phyloP scores from a whole-genome alignment of 345 rosid species.

The Citrus medica region DNA sequence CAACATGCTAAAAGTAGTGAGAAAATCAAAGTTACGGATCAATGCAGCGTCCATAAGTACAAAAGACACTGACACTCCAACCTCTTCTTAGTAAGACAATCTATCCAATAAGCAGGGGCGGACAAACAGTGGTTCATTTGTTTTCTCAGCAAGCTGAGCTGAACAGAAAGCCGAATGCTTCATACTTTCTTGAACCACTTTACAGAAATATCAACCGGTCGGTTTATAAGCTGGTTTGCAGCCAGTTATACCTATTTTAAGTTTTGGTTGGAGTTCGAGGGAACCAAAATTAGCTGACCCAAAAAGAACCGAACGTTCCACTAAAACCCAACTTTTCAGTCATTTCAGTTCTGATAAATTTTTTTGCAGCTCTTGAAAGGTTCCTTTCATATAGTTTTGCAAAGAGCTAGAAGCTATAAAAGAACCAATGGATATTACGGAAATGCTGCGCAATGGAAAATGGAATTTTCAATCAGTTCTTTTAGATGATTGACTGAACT shows the following conservation, averaged over 20 bases:
- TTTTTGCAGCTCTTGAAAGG: not conserved
- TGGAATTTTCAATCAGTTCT: not conserved
- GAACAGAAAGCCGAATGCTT: not conserved
- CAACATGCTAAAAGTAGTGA: not conserved
- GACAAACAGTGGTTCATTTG: not conserved
- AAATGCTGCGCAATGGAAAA: not conserved
- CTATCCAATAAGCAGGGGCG: not conserved
- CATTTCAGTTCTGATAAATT: not conserved
- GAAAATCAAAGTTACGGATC: not conserved
- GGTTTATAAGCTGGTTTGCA: not conserved
- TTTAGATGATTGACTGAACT: not conserved
- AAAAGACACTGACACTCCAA: not conserved
- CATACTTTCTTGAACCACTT: not conserved
- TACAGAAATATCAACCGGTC: not conserved
- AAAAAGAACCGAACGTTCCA: not conserved
- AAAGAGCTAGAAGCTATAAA: not conserved
- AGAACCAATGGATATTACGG: not conserved
- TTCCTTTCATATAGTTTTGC: not conserved
- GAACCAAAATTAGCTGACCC: not conserved
- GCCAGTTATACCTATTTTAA: not conserved
- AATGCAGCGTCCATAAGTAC: not conserved
- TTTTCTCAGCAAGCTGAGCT: not conserved
- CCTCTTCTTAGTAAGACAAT: not conserved
- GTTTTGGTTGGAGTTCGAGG: not conserved
- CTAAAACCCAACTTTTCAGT: not conserved